Base-by-base conservation (phyloP, 192 early-diverging fungal genomes). In the Coemansia sp. region DNA sequence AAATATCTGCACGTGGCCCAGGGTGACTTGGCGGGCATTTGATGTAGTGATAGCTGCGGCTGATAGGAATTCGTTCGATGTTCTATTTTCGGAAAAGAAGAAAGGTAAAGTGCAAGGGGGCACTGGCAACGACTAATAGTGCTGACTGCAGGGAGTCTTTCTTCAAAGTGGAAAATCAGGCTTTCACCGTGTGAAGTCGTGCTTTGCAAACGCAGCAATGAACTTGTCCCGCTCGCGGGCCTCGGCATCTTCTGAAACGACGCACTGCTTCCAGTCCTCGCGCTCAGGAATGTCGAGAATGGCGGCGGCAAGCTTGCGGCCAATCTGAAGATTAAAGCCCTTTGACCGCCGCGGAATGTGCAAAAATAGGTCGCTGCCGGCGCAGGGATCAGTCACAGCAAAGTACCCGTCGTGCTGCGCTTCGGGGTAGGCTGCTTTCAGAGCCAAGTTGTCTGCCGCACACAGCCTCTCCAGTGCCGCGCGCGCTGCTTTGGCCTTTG, bases 251-350 rank as follows among this genome's bases (percentile, higher is more conserved):
- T 83, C 66, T 2, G 74, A 45, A 31, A 87, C 73, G 6, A 82
- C 57, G 55, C 92, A 93, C 15, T 66, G 60, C 67, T 86, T 92
- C 95, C 95, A 97, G 60, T 89, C 78, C 49, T 80, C 85, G 48
- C 89, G 79, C 11, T 89, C 82, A 12, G 89, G 87, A 0, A 56
- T 62, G 0, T 75, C 88, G 30, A 95, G 58, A 6, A 88, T 65
- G 8, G 72, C 71, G 0, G 91, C 87, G 40, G 93, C 62, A 0
- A 89, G 79, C 36, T 65, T 73, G 62, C 92, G 76, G 62, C 89
- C 90, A 69, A 90, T 88, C 60, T 93, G 88, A 4, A 88, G 50
- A 58, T 93, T 89, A 56, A 93, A 87, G 39, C 71, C 32, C 53
- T 62, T 55, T 18, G 59, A 66, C 28, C 56, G 58, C 20, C 49